A percentile compares a stretch with the other conserved stretches of the same genome.
These are phyloP conservation scores for Penicillium glabrum DNA, from an alignment of 2,329 filamentous ascomycete genomes.

Conservation along the genomic window DNA sequence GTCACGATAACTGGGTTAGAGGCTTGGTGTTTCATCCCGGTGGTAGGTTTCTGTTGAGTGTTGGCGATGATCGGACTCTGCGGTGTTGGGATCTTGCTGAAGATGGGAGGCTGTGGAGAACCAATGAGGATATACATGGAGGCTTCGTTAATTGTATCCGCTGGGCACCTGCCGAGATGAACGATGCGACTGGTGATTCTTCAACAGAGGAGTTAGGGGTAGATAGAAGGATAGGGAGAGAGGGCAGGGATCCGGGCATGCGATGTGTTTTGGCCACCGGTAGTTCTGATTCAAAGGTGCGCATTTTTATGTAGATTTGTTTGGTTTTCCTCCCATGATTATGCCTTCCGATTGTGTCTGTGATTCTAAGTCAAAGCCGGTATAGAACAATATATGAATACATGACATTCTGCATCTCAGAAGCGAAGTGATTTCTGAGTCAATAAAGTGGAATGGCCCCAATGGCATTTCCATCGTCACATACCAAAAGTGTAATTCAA, in stretches of 20 bases:
- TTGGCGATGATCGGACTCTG: conserved; percentile 84
- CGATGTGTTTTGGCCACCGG: background rate
- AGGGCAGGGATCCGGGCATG: background rate
- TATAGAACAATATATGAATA: too few relatives aligned
- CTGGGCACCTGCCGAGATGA: conserved; percentile 63
- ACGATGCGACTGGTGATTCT: background rate
- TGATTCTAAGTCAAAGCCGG: too few relatives aligned
- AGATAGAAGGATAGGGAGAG: background rate
- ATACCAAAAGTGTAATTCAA: too few relatives aligned
- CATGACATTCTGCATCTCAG: too few relatives aligned
- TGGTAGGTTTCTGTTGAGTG: conserved; percentile 82
- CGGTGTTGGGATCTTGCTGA: conserved; percentile 90
- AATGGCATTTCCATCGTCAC: too few relatives aligned
- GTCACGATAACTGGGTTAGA: conserved; percentile 92
- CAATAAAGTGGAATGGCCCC: too few relatives aligned
- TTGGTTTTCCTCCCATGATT: background rate
- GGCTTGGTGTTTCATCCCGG: conserved; percentile 84
- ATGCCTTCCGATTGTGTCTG: too few relatives aligned
- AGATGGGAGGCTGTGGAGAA: conserved; percentile 84
- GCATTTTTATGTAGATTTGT: background rate
- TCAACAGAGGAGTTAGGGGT: background rate
- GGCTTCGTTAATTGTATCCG: conserved; percentile 83
- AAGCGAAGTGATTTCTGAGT: too few relatives aligned
- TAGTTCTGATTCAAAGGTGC: background rate
- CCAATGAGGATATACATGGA: conserved; percentile 65